Conservation (phyloP, 768 basidiomycete genomes). For the Boletus pseudopeckii region DNA sequence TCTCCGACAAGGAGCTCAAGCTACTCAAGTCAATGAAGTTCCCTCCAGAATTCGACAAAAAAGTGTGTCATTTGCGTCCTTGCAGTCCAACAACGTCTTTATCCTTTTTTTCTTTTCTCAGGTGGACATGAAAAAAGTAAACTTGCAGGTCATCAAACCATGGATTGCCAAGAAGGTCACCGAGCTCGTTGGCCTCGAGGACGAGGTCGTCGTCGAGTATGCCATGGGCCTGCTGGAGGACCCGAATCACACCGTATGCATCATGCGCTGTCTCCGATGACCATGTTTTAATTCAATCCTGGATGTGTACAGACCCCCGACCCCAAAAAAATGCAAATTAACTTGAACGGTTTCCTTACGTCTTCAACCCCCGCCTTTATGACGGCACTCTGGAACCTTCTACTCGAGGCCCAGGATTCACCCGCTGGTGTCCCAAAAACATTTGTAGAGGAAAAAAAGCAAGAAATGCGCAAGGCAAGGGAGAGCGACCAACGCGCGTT, state of each 20-base stretch:
- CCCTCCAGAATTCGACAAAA: conserved; percentile 83
- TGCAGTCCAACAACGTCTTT: neutral
- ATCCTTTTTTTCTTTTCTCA: conserved; percentile 21
- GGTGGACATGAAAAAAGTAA: conserved; percentile 97
- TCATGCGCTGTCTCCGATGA: neutral
- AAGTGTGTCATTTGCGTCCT: conserved; percentile 41
- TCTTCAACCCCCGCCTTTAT: conserved; percentile 85
- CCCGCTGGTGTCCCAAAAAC: conserved; percentile 86
- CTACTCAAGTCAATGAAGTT: conserved; percentile 89
- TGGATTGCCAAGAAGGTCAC: conserved; percentile 95
- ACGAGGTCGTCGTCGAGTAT: conserved; percentile 96
- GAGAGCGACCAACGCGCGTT: conserved; percentile 62
- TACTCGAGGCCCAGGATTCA: conserved; percentile 90
- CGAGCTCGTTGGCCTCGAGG: conserved; percentile 89
- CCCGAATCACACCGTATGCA: conserved; percentile 69
- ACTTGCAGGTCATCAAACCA: conserved; percentile 84
- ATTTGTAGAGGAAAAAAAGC: conserved; percentile 90
- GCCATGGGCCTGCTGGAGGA: conserved; percentile 94
- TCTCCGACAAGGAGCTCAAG: conserved; percentile 92
- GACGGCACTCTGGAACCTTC: conserved; percentile 80
- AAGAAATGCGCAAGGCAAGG: conserved; percentile 74
- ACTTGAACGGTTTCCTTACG: conserved; percentile 88
- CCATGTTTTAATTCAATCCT: neutral
- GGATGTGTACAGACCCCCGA: conserved; percentile 65
- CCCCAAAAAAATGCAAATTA: conserved; percentile 94